Evolutionary conservation across 164 flowering plant genomes (phyloP).

Genomic region (Vitis rotundifolia): DNA sequence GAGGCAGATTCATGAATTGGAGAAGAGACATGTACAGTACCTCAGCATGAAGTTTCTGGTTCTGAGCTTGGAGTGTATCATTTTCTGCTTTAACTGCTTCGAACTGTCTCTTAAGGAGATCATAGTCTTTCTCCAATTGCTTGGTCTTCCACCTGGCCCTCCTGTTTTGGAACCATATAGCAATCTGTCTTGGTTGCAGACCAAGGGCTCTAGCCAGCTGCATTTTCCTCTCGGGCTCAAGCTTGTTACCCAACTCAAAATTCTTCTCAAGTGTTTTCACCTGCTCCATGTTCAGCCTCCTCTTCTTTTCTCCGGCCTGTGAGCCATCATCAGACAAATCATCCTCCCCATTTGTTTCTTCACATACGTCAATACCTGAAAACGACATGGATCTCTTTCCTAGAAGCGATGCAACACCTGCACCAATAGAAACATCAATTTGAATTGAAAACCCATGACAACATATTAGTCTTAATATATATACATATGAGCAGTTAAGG

Average conservation of each 20-base stretch:
- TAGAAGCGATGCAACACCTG: slow-evolving; percentile 56
- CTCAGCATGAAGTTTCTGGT: slow-evolving; percentile 76
- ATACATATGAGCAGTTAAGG: neutral
- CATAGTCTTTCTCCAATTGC: slow-evolving; percentile 86
- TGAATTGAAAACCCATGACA: neutral
- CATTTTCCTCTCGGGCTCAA: slow-evolving; percentile 89
- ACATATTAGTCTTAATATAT: neutral
- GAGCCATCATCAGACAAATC: slow-evolving; percentile 56
- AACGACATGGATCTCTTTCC: slow-evolving; percentile 81
- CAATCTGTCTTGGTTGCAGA: slow-evolving; percentile 83
- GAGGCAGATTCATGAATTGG: too few relatives aligned
- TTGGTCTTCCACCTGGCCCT: slow-evolving; percentile 96
- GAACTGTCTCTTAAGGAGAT: slow-evolving; percentile 66
- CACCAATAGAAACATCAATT: neutral
- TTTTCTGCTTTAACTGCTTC: slow-evolving; percentile 73
- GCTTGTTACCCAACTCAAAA: slow-evolving; percentile 85
- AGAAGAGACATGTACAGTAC: slow-evolving; percentile 20
- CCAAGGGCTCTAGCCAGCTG: slow-evolving; percentile 82
- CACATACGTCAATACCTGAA: slow-evolving; percentile 52
- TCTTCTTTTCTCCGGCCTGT: slow-evolving; percentile 69
- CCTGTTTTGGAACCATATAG: slow-evolving; percentile 89
- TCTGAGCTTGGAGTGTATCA: slow-evolving; percentile 70
- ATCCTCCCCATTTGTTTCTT: slow-evolving; percentile 32
- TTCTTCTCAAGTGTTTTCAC: slow-evolving; percentile 85
- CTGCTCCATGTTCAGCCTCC: slow-evolving; percentile 79